Evolutionary conservation across 768 basidiomycete genomes (phyloP).

Genomic region (Cystobasidium tubakii): DNA sequence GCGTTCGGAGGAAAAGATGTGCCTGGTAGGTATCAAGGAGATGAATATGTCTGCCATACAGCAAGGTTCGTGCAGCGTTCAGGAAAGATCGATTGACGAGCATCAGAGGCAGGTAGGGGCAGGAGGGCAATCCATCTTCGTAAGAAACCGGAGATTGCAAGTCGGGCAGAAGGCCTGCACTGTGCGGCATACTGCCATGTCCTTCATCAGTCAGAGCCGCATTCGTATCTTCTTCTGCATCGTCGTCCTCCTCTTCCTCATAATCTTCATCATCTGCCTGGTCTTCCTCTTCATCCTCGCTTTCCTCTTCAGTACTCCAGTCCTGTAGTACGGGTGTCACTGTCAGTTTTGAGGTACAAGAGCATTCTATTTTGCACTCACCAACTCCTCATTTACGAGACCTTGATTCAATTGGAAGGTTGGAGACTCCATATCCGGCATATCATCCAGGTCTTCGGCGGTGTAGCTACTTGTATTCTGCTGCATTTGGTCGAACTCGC

Average conservation of each 20-base stretch:
- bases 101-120: conserved; percentile 42
- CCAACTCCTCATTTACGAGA: neutral
- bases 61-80: conserved; percentile 37
- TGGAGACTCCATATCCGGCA: conserved; percentile 3
- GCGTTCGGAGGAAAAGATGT: conserved; percentile 4
- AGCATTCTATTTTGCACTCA: neutral
- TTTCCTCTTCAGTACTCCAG: conserved; percentile 20
- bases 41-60: conserved; percentile 37
- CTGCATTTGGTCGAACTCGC: neutral
- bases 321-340: neutral
- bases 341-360: neutral
- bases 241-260: neutral
- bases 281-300: neutral
- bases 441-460: neutral
- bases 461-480: neutral
- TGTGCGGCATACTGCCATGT: neutral
- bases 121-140: conserved; percentile 42
- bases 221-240: conserved; percentile 13
- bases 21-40: conserved; percentile 3
- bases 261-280: conserved; percentile 2
- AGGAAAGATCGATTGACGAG: conserved; percentile 43
- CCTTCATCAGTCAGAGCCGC: neutral
- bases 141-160: conserved; percentile 28
- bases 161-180: neutral
- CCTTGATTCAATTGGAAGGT: neutral